Base-by-base conservation (phyloP, 352 stramenopile species). In the Phytophthora melonis region DNA sequence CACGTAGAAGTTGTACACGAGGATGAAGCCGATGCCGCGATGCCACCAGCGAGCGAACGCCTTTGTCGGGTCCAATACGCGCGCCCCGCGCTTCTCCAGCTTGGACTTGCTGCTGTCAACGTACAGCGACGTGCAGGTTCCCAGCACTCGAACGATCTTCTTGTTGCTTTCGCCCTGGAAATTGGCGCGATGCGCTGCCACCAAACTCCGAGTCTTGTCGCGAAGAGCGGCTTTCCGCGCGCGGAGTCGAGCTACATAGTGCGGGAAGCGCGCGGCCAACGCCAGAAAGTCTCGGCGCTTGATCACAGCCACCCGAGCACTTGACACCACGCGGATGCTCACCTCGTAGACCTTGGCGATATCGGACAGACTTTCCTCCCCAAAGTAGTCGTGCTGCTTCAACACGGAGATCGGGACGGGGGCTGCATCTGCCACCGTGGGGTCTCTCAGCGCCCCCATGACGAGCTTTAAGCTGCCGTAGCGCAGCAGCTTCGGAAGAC, bases 31-130 rank as follows among this genome's bases (percentile, higher is more conserved):
- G 32, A 90, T 81, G n/a, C 68, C 36, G 16, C 87, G 83, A 55
- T 88, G 82, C 86, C 86, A 92, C 77, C 83, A 91, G 19, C 63
- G 66, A 11, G 79, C 81, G 30, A 91, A 83, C 1, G 53, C 13
- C 9, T 61, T 61, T n/a, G 87, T 82, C 0, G 84, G 86, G 14
- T 91, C 83, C 16, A 90, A 54, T 6, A 87, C 70, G 9, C 58
- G 61, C 18, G 64, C 62, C 50, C 78, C 60, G 50, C 47, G 60
- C 25, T 74, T 75, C 50, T 78, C 71, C 25, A 76, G 52, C 23
- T 77, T 79, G 14, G 72, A 67, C 19, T 80, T 82, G 19, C 72
- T 82, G 56, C 68, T 72, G 30, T 86, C 77, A 0, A 80, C 74
- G 50, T 86, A 91, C 0, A 91, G 70, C 18, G 84, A 91, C 13